A percentile compares a stretch with the other conserved stretches of the same genome.
Evolutionary conservation across 2,329 filamentous ascomycete genomes (phyloP).

Genomic region (Myrmaecium sp.): DNA sequence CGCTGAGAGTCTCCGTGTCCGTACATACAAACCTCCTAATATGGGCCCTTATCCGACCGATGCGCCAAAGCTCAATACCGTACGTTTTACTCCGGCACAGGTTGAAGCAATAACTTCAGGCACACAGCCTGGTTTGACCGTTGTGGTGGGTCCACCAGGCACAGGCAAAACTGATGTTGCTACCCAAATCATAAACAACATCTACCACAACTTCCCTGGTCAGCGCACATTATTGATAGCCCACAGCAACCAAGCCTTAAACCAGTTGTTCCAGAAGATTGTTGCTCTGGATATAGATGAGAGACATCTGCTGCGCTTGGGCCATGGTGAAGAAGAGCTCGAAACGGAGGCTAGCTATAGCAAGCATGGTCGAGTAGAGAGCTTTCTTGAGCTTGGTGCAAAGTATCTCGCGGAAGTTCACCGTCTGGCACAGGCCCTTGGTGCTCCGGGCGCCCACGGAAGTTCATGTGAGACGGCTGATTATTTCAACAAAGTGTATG

Average conservation of each 20-base stretch:
- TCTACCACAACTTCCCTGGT: constrained; percentile 93
- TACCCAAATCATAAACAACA: constrained; percentile 95
- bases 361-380: constrained; percentile 89
- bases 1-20: constrained; percentile 58
- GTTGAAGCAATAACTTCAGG: constrained; percentile 87
- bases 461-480: constrained; percentile 93
- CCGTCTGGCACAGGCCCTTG: constrained; percentile 68
- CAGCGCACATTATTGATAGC: constrained; percentile 86
- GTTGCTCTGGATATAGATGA: constrained; percentile 92
- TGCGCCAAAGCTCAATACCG: constrained; percentile 59
- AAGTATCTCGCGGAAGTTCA: constrained; percentile 68
- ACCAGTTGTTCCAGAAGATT: constrained; percentile 96
- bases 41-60: constrained; percentile 81
- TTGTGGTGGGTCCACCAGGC: constrained; percentile 87
- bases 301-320: constrained; percentile 77
- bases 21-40: constrained; percentile 78
- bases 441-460: constrained; percentile 82
- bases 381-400: constrained; percentile 77
- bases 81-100: constrained; percentile 83
- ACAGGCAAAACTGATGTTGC: constrained; percentile 99
- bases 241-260: constrained; percentile 94
- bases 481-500: constrained; percentile 88
- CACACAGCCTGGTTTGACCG: constrained; percentile 80
- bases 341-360: constrained; percentile 75
- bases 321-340: constrained; percentile 89